phyloP scores from a whole-genome alignment of 352 stramenopile species.

The Phytophthora niederhauseri region DNA sequence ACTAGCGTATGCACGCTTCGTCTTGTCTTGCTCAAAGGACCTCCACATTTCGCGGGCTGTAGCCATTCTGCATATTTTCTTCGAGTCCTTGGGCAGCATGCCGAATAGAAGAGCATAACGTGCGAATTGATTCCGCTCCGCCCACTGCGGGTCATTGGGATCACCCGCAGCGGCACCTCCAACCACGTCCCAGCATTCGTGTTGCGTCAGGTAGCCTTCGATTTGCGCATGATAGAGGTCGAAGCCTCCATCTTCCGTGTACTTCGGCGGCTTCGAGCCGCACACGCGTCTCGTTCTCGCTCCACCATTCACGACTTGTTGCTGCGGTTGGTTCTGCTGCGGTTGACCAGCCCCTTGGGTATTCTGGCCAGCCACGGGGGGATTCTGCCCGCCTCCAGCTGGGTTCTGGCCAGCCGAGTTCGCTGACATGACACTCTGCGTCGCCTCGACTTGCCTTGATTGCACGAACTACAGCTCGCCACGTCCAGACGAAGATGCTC shows the following conservation, averaged over 20 bases:
- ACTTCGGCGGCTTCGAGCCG: slow-evolving; percentile 4
- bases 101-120: slow-evolving; percentile 5
- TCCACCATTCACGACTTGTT: slow-evolving; percentile 8
- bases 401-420: no score
- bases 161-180: background rate
- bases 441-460: no score
- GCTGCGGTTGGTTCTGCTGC: slow-evolving; percentile 1
- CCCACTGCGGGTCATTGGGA: background rate
- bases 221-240: slow-evolving; percentile 2
- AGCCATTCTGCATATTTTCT: slow-evolving; percentile 6
- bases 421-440: no score
- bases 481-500: no score
- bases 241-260: background rate
- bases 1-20: slow-evolving; percentile 12
- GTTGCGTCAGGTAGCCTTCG: background rate
- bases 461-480: no score
- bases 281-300: background rate
- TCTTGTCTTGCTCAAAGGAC: slow-evolving; percentile 10
- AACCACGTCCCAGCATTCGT: slow-evolving; percentile 5
- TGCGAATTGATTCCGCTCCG: slow-evolving; percentile 6
- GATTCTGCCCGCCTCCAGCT: no score
- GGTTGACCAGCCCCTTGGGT: no score
- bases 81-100: slow-evolving; percentile 2
- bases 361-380: no score
- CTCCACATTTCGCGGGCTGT: slow-evolving; percentile 8